phyloP scores from a whole-genome alignment of 805 yeast species.

The Yamadazyma phyllophila region DNA sequence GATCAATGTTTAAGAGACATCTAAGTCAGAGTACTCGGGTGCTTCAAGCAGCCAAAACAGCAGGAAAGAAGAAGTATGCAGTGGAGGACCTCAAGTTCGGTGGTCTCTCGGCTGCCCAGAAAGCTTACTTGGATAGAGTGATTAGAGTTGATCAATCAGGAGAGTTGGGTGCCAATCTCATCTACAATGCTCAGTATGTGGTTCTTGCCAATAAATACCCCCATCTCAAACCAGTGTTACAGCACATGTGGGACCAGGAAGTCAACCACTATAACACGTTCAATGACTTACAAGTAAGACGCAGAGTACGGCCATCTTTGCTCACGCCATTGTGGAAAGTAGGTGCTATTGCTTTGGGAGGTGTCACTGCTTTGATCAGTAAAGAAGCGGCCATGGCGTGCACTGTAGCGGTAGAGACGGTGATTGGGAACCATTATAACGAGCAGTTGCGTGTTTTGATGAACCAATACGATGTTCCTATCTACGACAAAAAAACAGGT shows the following conservation, averaged over 20 bases:
- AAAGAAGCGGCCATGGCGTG: slow-evolving; percentile 99
- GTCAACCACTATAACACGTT: slow-evolving; percentile 86
- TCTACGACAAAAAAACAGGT: slow-evolving; percentile 36
- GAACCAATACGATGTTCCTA: slow-evolving; percentile 57
- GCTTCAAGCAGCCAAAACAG: neutral
- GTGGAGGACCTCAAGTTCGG: slow-evolving; percentile 32
- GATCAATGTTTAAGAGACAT: slow-evolving; percentile 6
- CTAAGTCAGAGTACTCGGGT: slow-evolving; percentile 2
- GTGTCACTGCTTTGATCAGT: slow-evolving; percentile 79
- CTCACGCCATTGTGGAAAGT: slow-evolving; percentile 91
- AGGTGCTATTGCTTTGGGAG: slow-evolving; percentile 87
- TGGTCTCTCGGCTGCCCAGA: slow-evolving; percentile 51
- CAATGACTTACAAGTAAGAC: slow-evolving; percentile 67
- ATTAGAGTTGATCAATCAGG: slow-evolving; percentile 98
- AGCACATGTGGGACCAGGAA: slow-evolving; percentile 99
- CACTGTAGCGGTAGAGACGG: slow-evolving; percentile 98
- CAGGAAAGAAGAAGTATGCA: neutral
- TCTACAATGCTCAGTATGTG: slow-evolving; percentile 85
- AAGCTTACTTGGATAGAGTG: slow-evolving; percentile 67
- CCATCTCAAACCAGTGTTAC: slow-evolving; percentile 70
- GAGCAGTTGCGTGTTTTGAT: slow-evolving; percentile 77
- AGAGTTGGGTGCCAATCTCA: slow-evolving; percentile 92
- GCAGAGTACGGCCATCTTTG: slow-evolving; percentile 87
- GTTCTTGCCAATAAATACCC: slow-evolving; percentile 73
- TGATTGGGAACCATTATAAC: slow-evolving; percentile 94